Base-by-base conservation (phyloP, 2,329 filamentous ascomycete species). In the Trichoderma sp. region DNA sequence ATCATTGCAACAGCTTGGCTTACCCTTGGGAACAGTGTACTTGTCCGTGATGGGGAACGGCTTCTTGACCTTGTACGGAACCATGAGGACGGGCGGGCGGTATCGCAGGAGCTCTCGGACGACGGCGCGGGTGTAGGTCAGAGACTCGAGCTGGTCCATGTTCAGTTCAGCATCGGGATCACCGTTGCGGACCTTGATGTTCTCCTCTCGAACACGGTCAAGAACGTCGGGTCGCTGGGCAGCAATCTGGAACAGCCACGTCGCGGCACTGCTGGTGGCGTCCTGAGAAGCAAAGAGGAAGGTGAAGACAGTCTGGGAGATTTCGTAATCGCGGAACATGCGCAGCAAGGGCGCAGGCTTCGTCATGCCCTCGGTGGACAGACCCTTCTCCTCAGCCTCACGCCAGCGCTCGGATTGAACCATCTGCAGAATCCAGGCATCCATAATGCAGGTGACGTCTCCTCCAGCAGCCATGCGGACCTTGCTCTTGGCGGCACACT, bases 211-310 rank as follows among this genome's bases (percentile, higher is more conserved):
- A 67, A 99, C 87, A 74, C 92, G 92, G 76, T 94, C 92, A 65
- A 98, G 85, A 64, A 96, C 85, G 69, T 98, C 94, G n/a, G 94
- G 94, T 71, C 93, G 90, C 81, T 98, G 93, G 56, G 95, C 94
- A 83, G 93, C 90, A 75, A 93, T 87, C 83, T 99, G 95, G 86
- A 97, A 97, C 71, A 98, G 82, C 93, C 95, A 98, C 64, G 94
- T 97, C 75, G 87, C 89, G 70, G 95, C 94, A 75, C 92, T 96
- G 81, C 91, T 95, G 70, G 95, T 97, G 72, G 95, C 95, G 79
- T 99, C 95, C 81, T 98, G 95, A 4, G 94, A 97, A 70, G 95
- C 94, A 80, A 98, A 98, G 70, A 98, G 86, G 84, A 98, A 97
- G 59, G 94, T 97, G 82, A 97, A 97, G 76, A 98, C 79, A 27